Evolutionary conservation across 2,329 filamentous ascomycete genomes (phyloP).

Genomic region (Botrytis tulipae): DNA sequence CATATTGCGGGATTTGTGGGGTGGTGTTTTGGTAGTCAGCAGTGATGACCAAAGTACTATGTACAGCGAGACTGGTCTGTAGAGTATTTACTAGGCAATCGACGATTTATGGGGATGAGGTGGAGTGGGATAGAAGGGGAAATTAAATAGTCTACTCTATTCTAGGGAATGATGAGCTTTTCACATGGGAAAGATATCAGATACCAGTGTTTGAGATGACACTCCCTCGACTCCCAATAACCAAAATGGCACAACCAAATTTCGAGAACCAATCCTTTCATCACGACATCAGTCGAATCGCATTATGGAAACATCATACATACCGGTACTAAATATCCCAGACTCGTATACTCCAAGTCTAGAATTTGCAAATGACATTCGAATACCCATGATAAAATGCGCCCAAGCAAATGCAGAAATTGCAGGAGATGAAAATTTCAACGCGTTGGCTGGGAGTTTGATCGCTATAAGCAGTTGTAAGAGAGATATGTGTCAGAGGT

Average conservation of each 20-base stretch:
- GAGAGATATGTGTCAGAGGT: conserved; percentile 25
- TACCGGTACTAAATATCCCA: background rate
- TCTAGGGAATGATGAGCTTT: background rate
- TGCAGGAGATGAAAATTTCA: background rate
- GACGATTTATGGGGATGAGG: too few species aligned
- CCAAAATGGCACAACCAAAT: background rate
- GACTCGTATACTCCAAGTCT: background rate
- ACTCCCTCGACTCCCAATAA: background rate
- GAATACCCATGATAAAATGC: background rate
- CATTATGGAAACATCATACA: background rate
- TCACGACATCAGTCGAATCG: conserved; percentile 4
- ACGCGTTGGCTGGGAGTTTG: background rate
- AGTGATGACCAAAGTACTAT: background rate
- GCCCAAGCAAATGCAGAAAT: background rate
- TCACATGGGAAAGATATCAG: background rate
- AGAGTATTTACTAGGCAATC: too few species aligned
- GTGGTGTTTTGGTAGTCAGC: background rate
- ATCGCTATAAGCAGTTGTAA: conserved; percentile 28
- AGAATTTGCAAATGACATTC: background rate
- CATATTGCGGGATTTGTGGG: background rate
- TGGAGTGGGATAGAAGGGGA: too few species aligned
- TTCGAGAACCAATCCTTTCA: conserved; percentile 5
- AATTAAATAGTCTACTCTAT: too few species aligned
- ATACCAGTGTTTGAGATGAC: background rate
- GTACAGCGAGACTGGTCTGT: background rate